Base-by-base conservation (phyloP, 108 stramenopile genomes). In the Craspedostauros australis region DNA sequence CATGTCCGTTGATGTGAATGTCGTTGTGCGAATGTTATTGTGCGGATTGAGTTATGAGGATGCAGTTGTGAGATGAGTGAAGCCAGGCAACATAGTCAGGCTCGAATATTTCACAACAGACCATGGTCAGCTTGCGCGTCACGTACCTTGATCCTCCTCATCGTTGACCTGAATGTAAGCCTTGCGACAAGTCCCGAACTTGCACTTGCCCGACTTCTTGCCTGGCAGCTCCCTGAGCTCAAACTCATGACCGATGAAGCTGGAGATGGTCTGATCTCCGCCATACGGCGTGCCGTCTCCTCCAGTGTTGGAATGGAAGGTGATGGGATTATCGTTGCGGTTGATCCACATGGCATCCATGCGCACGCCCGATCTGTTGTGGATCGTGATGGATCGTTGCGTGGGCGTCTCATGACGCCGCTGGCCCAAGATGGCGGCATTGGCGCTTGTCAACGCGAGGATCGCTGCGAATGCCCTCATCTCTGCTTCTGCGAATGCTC, bases 161-260 rank as follows among this genome's bases (percentile, higher is more conserved):
- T 55, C 50, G 46, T 60, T 86, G 49, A 90, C 84, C 11, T 48
- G 64, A 59, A 84, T 82, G 22, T 68, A 37, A 18, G 56, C 82
- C 11, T 62, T 72, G 4, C 78, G 57, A 53, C 88, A 90, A 4
- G 52, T 28, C 11, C 60, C 64, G 25, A 58, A 67, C 15, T 43
- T 34, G 53, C 88, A 90, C n/a, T 56, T 66, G n/a, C 72, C 73
- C 0, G 77, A 75, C 40, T 71, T 74, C 37, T 68, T 77, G 27
- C 52, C 62, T n/a, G 86, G 80, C 66, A 85, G 36, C 52, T 90
- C 84, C 28, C 68, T 50, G 8, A 86, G 62, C 57, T 84, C 64
- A 56, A 90, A 90, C n/a, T 54, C 36, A 41, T 90, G 88, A n/a
- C 73, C 74, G 11, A 80, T 59, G 58, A 60, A 90, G 15, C 64